Evolutionary conservation across 768 basidiomycete species (phyloP).

Genomic region (Pulveroboletus sp.): DNA sequence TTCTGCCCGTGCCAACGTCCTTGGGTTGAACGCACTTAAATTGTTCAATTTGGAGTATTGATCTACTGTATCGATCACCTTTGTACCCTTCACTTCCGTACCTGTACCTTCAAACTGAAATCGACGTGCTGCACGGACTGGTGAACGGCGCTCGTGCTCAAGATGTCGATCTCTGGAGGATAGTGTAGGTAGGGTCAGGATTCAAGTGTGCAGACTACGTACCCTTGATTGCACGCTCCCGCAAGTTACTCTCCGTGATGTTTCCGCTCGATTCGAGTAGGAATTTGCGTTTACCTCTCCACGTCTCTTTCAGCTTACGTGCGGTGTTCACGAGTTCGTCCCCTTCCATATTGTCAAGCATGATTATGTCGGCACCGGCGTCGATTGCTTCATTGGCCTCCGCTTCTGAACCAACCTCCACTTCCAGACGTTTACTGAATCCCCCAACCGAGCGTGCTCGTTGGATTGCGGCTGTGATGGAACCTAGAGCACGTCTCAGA

Average conservation of each 20-base stretch:
- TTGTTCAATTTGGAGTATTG: slow-evolving; percentile 51
- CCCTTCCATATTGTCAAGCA: slow-evolving; percentile 93
- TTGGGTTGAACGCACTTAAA: slow-evolving; percentile 66
- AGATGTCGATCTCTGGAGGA: slow-evolving; percentile 80
- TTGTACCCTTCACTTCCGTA: slow-evolving; percentile 36
- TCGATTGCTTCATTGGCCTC: slow-evolving; percentile 97
- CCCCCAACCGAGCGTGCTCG: slow-evolving; percentile 88
- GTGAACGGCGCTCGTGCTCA: slow-evolving; percentile 87
- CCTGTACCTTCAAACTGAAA: slow-evolving; percentile 94
- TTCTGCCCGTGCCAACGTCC: slow-evolving; percentile 62
- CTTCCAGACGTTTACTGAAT: slow-evolving; percentile 87
- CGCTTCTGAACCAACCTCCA: slow-evolving; percentile 83
- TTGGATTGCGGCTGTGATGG: slow-evolving; percentile 83
- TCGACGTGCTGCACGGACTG: slow-evolving; percentile 93
- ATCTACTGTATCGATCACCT: slow-evolving; percentile 7
- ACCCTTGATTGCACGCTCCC: slow-evolving; percentile 81
- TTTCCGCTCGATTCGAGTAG: slow-evolving; percentile 93
- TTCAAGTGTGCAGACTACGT: slow-evolving; percentile 16
- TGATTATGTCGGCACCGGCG: slow-evolving; percentile 91
- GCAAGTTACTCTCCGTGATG: slow-evolving; percentile 84
- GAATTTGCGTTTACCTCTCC: slow-evolving; percentile 79
- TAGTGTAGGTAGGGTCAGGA: slow-evolving; percentile 1
- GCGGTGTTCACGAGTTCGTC: slow-evolving; percentile 64
- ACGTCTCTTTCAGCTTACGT: slow-evolving; percentile 66
- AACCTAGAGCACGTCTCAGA: slow-evolving; percentile 46